phyloP scores from a whole-genome alignment of 192 early-diverging fungal genomes.

The Bifiguratus adelaidae region DNA sequence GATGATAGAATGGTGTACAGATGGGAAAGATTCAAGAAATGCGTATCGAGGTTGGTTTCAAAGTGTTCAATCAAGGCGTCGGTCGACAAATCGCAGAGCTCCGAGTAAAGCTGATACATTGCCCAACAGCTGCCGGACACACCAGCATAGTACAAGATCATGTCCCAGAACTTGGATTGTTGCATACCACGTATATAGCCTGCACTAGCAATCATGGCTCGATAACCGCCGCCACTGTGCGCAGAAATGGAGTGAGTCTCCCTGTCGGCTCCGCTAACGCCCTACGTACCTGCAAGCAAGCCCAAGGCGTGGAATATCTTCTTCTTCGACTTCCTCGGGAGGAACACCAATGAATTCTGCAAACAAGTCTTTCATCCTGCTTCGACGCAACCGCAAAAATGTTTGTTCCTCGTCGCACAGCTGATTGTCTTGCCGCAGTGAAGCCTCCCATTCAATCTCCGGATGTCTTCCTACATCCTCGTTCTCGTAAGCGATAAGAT shows the following conservation, averaged over 20 bases:
- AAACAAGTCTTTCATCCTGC: constrained; percentile 48
- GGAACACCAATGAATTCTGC: constrained; percentile 67
- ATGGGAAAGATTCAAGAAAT: constrained; percentile 32
- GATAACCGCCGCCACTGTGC: constrained; percentile 66
- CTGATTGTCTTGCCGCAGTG: constrained; percentile 24
- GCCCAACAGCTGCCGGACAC: constrained; percentile 47
- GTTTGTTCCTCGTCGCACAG: constrained; percentile 30
- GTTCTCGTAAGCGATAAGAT: too few relatives aligned
- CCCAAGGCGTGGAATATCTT: constrained; percentile 64
- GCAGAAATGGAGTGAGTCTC: not conserved
- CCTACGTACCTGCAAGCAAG: constrained; percentile 41
- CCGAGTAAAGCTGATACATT: constrained; percentile 35
- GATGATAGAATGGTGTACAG: constrained; percentile 6
- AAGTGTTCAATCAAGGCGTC: constrained; percentile 20
- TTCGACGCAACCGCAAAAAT: constrained; percentile 31
- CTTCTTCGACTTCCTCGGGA: constrained; percentile 42
- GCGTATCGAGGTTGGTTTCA: constrained; percentile 25
- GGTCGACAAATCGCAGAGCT: constrained; percentile 14
- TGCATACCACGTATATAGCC: constrained; percentile 59
- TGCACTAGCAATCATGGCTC: constrained; percentile 67
- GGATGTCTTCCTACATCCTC: constrained; percentile 13
- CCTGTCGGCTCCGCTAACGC: not conserved
- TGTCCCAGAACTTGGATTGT: constrained; percentile 51
- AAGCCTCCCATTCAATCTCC: constrained; percentile 27
- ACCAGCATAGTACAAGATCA: constrained; percentile 60